A percentile compares a stretch with the other conserved stretches of the same genome.
These are phyloP conservation scores for Exophiala sp. DNA, from an alignment of 2,329 filamentous ascomycete species.

Conservation along the genomic window DNA sequence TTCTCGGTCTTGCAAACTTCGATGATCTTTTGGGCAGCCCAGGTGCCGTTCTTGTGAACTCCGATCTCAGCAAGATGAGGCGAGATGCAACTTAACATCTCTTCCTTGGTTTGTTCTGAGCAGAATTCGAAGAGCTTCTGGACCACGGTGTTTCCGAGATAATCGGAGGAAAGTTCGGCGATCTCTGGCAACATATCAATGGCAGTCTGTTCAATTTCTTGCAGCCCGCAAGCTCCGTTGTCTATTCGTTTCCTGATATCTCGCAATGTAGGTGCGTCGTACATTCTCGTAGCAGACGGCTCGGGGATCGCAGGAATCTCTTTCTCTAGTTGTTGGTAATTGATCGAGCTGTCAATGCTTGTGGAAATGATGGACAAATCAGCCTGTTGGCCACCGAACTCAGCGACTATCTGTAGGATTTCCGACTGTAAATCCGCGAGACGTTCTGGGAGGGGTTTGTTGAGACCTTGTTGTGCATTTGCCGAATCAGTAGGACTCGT, in stretches of 20 bases:
- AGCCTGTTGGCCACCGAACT: constrained; percentile 80
- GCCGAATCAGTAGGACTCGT: constrained; percentile 29
- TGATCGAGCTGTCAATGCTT: constrained; percentile 72
- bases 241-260: constrained; percentile 98
- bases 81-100: constrained; percentile 83
- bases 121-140: constrained; percentile 98
- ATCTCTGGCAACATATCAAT: constrained; percentile 95
- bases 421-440: constrained; percentile 76
- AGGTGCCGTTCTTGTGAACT: constrained; percentile 98
- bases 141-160: constrained; percentile 97
- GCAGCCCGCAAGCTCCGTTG: constrained; percentile 79
- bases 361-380: constrained; percentile 69
- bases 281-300: constrained; percentile 79
- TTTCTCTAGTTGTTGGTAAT: constrained; percentile 66
- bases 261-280: constrained; percentile 89
- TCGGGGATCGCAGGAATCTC: constrained; percentile 90
- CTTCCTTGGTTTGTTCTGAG: constrained; percentile 82
- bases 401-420: constrained; percentile 78
- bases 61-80: constrained; percentile 95
- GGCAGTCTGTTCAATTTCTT: constrained; percentile 89
- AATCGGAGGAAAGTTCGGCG: constrained; percentile 90
- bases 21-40: constrained; percentile 99
- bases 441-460: constrained; percentile 48
- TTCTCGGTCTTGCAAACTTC: constrained; percentile 82
- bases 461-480: constrained; percentile 20